Conservation (phyloP, 306 rosid species). For the Echinosophora koreensis region DNA sequence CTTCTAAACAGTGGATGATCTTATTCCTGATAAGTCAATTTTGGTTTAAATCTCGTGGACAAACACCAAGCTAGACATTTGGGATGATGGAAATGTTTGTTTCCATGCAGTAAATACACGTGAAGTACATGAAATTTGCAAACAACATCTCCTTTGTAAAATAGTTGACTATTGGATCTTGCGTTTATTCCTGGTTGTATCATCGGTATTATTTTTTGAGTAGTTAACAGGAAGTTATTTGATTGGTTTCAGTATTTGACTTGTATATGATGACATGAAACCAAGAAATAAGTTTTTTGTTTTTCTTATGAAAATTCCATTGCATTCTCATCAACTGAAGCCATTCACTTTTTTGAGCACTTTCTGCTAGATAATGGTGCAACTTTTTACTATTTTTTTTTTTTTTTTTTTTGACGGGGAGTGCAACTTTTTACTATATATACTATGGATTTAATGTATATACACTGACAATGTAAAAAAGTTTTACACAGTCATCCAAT, state of each 20-base stretch:
- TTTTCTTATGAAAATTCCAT: constrained; percentile 31
- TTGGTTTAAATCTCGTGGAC: constrained; percentile 39
- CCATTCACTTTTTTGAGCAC: constrained; percentile 11
- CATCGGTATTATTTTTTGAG: constrained; percentile 48
- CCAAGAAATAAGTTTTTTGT: constrained; percentile 39
- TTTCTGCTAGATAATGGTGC: constrained; percentile 24
- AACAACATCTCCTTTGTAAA: constrained; percentile 42
- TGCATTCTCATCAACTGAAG: neutral
- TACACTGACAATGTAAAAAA: no score
- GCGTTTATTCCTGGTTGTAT: constrained; percentile 43
- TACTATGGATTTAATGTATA: no score
- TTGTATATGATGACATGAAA: constrained; percentile 49
- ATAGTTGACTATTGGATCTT: constrained; percentile 43
- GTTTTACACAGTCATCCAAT: no score
- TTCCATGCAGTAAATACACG: constrained; percentile 32
- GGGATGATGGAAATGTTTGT: constrained; percentile 26
- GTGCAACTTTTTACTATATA: no score
- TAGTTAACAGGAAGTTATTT: constrained; percentile 44
- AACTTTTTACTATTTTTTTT: neutral
- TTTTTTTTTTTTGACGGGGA: no score
- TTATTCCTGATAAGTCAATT: constrained; percentile 40
- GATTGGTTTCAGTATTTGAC: constrained; percentile 40
- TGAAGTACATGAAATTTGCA: constrained; percentile 46
- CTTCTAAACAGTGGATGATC: constrained; percentile 50
- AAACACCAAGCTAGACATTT: constrained; percentile 22